Conservation (phyloP, 768 basidiomycete species). For the Mycena maculata region DNA sequence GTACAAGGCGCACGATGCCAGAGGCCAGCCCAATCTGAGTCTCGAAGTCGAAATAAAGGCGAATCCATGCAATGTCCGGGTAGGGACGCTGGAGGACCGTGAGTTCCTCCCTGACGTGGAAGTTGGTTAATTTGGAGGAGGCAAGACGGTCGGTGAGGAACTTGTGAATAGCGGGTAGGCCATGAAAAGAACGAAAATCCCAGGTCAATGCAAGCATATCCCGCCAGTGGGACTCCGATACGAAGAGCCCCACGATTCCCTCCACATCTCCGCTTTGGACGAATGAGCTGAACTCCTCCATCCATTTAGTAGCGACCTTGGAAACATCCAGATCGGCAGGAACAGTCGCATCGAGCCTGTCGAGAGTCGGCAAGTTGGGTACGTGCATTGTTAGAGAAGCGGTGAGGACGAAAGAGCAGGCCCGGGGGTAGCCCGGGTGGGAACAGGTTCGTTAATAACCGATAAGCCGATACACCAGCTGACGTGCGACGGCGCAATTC, state of each 20-base stretch:
- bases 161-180: conserved; percentile 49
- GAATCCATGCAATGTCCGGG: conserved; percentile 52
- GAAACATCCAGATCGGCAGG: conserved; percentile 37
- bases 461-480: too few relatives aligned
- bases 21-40: conserved; percentile 46
- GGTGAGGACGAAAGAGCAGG: neutral
- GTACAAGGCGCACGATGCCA: conserved; percentile 63
- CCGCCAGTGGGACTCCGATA: conserved; percentile 63
- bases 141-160: conserved; percentile 63
- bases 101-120: conserved; percentile 34
- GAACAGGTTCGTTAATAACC: too few relatives aligned
- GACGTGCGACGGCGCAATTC: too few relatives aligned
- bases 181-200: conserved; percentile 70
- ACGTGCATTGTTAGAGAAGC: neutral
- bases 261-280: conserved; percentile 35
- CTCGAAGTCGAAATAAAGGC: conserved; percentile 28
- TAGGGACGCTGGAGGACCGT: conserved; percentile 36
- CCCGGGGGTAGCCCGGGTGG: neutral
- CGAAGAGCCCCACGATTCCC: conserved; percentile 49
- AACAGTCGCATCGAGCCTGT: conserved; percentile 38
- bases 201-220: conserved; percentile 73
- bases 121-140: conserved; percentile 36
- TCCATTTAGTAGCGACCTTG: conserved; percentile 42
- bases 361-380: conserved; percentile 42
- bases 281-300: conserved; percentile 36